Conservation (phyloP, 192 early-diverging fungal species). For the Jimgerdemannia flammicorona region DNA sequence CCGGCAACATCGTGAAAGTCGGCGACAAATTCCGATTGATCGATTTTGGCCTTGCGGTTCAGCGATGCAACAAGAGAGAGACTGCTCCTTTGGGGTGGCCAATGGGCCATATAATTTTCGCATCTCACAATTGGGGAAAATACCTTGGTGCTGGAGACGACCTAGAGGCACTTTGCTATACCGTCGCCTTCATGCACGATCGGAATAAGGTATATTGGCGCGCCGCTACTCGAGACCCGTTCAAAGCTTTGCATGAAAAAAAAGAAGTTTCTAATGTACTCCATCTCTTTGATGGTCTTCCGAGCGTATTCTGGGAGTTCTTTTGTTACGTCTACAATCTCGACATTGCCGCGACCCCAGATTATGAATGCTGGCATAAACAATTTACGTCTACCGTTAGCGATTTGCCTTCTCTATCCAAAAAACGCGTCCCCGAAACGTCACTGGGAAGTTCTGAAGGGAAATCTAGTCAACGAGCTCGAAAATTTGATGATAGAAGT, state of each 20-base stretch:
- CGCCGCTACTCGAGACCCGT: background rate
- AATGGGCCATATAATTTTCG: slow-evolving; percentile 1
- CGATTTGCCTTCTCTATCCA: background rate
- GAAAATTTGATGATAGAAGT: background rate
- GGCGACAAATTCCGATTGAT: slow-evolving; percentile 5
- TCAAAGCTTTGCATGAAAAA: slow-evolving; percentile 1
- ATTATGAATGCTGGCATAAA: slow-evolving; percentile 4
- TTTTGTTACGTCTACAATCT: background rate
- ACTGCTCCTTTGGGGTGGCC: background rate
- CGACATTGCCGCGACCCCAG: slow-evolving; percentile 1
- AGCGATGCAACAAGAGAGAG: slow-evolving; percentile 1
- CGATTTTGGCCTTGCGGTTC: slow-evolving; percentile 3
- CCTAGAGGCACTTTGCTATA: slow-evolving; percentile 1
- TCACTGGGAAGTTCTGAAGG: background rate
- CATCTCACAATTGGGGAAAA: slow-evolving; percentile 2
- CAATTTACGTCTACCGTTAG: background rate
- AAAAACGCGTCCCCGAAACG: background rate
- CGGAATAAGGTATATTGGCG: slow-evolving; percentile 4
- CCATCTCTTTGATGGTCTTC: background rate
- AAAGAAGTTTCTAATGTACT: background rate
- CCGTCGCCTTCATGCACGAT: background rate
- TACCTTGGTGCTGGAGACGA: slow-evolving; percentile 3
- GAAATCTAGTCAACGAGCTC: background rate
- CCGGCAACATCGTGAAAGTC: slow-evolving; percentile 2
- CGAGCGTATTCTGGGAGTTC: background rate